Base-by-base conservation (phyloP, 2,329 filamentous ascomycete genomes). In the Stachybotrys chlorohalonatus region DNA sequence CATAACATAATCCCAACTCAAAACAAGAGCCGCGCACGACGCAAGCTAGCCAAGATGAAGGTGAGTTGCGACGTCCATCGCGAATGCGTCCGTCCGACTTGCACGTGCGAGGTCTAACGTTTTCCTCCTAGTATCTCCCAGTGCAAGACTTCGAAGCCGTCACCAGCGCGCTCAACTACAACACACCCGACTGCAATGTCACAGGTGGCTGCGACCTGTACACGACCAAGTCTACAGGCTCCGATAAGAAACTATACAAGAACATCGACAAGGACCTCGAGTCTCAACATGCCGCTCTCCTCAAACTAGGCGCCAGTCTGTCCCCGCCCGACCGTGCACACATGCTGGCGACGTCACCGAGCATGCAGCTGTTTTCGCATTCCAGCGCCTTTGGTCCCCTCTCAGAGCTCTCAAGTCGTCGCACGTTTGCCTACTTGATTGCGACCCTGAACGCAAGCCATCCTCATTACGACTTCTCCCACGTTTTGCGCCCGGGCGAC, bases 201-300 rank as follows among this genome's bases (percentile, higher is more conserved):
- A 87, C 91, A 31, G 94, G 94, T 63, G 89, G 90, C 60, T 97
- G 93, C 78, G 94, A 99, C 71, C 81, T 97, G 16, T 99, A 96
- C 77, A 97, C 93, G 9, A 96, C 92, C 31, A 99, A 99, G 73
- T 92, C 94, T 32, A 91, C 93, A 54, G 91, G 92, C 49, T 86
- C 87, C 59, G 94, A 99, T 70, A 96, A 96, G 81, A 97, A 97
- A 69, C 79, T 99, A 8, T 96, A 96, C 78, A 95, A 92, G 73
- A 89, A 87, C 68, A 97, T 99, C 67, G 92, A 96, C 68, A 85
- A 89, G 66, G 91, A 89, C 32, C 83, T 99, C 56, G 91, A 95
- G 70, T 88, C 89, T 45, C 90, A 96, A 70, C 91, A 97, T 78
- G 89, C 91, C 62, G 89, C 91, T 7, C 82, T 95, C 1, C 78